These are phyloP conservation scores for Sporisorium exsertum DNA, from an alignment of 1,284 basidiomycete genomes.

Conservation along the genomic window DNA sequence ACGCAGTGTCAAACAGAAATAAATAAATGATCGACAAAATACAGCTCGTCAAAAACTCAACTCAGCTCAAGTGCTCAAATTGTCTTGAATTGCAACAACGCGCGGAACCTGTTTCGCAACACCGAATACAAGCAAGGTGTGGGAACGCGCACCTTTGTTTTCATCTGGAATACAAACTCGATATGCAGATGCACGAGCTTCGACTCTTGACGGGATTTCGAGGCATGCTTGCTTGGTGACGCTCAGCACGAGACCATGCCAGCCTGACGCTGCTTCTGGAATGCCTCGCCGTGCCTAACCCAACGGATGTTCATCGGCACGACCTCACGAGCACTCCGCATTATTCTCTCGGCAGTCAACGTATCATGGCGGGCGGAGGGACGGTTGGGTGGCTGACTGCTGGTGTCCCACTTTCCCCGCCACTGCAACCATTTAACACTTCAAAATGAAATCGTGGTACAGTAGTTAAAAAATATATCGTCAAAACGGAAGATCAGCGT, in stretches of 20 bases:
- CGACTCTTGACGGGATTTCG: background rate
- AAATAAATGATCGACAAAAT: constrained; percentile 10
- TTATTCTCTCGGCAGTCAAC: background rate
- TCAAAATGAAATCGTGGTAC: too few species aligned
- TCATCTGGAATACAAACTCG: background rate
- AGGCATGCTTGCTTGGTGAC: background rate
- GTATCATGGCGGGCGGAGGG: background rate
- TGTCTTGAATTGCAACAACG: background rate
- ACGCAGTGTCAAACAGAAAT: background rate
- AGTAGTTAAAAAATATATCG: too few species aligned
- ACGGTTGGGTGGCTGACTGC: background rate
- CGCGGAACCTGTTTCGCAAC: background rate
- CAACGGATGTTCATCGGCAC: background rate
- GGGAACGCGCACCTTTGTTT: background rate
- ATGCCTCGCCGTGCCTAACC: constrained; percentile 2
- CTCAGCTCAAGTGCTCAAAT: background rate
- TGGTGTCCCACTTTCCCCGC: background rate
- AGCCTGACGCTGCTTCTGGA: background rate
- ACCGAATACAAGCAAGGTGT: background rate
- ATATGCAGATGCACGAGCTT: background rate
- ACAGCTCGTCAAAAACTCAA: background rate
- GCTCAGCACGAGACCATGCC: constrained; percentile 1
- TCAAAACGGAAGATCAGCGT: too few species aligned
- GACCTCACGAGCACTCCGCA: background rate
- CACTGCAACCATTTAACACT: too few species aligned